These are phyloP conservation scores for Apodospora peruviana DNA, from an alignment of 495 filamentous ascomycete species.

Conservation along the genomic window DNA sequence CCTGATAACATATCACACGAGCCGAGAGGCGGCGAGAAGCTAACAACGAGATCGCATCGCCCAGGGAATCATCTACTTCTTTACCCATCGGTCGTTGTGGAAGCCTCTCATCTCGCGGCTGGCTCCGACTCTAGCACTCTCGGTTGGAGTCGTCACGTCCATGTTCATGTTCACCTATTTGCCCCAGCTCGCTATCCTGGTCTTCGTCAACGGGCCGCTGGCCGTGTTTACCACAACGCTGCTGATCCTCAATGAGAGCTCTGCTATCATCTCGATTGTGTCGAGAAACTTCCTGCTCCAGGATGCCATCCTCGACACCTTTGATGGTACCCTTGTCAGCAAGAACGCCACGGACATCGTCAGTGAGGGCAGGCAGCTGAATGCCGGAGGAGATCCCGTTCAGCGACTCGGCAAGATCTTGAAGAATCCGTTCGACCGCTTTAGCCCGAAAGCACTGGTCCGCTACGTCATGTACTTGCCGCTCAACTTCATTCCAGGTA, in stretches of 20 bases:
- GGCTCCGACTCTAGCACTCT: constrained; percentile 62
- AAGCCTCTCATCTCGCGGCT: constrained; percentile 67
- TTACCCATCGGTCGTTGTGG: constrained; percentile 56
- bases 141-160: constrained; percentile 56
- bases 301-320: constrained; percentile 80
- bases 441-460: constrained; percentile 60
- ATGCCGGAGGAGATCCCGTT: constrained; percentile 54
- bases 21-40: too few relatives aligned
- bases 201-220: constrained; percentile 81
- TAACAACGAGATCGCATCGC: too few relatives aligned
- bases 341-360: constrained; percentile 55
- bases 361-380: constrained; percentile 65
- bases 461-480: constrained; percentile 78
- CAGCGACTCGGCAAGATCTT: constrained; percentile 67
- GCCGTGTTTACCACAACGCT: constrained; percentile 71
- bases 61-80: constrained; percentile 70
- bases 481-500: constrained; percentile 79
- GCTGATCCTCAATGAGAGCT: constrained; percentile 75
- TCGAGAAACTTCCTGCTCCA: constrained; percentile 71
- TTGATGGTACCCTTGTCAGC: constrained; percentile 72
- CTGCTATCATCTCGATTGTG: constrained; percentile 68
- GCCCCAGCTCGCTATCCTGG: constrained; percentile 74
- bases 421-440: constrained; percentile 62
- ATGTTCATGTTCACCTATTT: constrained; percentile 91
- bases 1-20: too few relatives aligned